These are phyloP conservation scores for Mucor mucedo DNA, from an alignment of 371 early-diverging fungal genomes.

Conservation along the genomic window DNA sequence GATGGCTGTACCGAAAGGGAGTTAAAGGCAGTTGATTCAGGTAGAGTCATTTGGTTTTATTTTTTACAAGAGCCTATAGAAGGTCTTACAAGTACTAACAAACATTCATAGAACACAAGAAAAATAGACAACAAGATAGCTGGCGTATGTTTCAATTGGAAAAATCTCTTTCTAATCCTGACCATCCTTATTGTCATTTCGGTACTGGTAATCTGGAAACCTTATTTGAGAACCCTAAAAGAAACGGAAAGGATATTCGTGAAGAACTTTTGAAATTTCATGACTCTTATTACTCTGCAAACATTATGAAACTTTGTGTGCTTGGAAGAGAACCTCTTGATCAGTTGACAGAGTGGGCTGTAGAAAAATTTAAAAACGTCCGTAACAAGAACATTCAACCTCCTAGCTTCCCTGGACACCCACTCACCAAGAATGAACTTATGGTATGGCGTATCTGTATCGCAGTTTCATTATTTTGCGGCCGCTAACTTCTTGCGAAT, in stretches of 20 bases:
- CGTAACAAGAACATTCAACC: slow-evolving; percentile 75
- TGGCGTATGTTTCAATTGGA: slow-evolving; percentile 91
- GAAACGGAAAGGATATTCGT: slow-evolving; percentile 81
- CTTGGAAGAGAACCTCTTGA: slow-evolving; percentile 90
- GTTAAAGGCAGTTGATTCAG: slow-evolving; percentile 91
- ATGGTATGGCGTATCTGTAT: slow-evolving; percentile 47
- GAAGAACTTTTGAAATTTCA: slow-evolving; percentile 88
- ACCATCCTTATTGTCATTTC: slow-evolving; percentile 89
- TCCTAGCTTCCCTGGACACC: slow-evolving; percentile 74
- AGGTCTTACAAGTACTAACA: background rate
- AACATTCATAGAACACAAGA: slow-evolving; percentile 78
- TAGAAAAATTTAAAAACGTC: slow-evolving; percentile 77
- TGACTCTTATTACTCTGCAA: slow-evolving; percentile 87
- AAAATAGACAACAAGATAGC: slow-evolving; percentile 85
- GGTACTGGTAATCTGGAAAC: slow-evolving; percentile 88
- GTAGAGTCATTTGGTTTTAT: slow-evolving; percentile 31
- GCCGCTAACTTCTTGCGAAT: background rate
- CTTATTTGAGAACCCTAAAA: slow-evolving; percentile 74
- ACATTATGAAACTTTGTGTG: slow-evolving; percentile 94
- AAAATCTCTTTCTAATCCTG: slow-evolving; percentile 74
- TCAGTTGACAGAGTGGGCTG: slow-evolving; percentile 72
- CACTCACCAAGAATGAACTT: slow-evolving; percentile 76
- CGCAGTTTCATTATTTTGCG: background rate
- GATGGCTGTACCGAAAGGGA: slow-evolving; percentile 91
- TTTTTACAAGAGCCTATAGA: background rate